Evolutionary conservation across 1,139 yeast genomes (phyloP).

Genomic region (Debaryomycetaceae sp.): DNA sequence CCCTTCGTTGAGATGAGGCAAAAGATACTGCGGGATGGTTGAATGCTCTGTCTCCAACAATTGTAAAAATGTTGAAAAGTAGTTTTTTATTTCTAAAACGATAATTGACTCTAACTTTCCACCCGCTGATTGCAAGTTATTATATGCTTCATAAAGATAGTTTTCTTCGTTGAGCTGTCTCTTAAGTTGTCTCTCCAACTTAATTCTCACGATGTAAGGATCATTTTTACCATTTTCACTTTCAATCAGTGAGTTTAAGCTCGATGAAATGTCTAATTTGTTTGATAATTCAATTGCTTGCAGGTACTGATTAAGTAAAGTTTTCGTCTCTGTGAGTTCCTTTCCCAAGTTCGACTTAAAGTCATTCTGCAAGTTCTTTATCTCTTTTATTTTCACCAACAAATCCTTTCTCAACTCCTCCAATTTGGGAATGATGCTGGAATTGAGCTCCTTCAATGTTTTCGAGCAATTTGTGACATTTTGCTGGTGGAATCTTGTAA

Average conservation of each 20-base stretch:
- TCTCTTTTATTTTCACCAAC: slow-evolving; percentile 81
- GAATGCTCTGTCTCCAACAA: slow-evolving; percentile 67
- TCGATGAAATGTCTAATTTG: slow-evolving; percentile 25
- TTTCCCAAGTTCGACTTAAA: slow-evolving; percentile 71
- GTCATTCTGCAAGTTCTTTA: slow-evolving; percentile 75
- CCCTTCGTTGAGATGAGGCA: slow-evolving; percentile 69
- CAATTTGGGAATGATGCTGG: slow-evolving; percentile 72
- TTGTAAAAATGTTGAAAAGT: slow-evolving; percentile 68
- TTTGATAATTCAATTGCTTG: slow-evolving; percentile 38
- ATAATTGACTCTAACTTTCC: slow-evolving; percentile 87
- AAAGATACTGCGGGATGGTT: slow-evolving; percentile 59
- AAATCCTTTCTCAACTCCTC: slow-evolving; percentile 84
- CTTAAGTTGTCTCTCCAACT: slow-evolving; percentile 72
- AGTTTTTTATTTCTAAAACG: slow-evolving; percentile 79
- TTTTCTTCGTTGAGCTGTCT: slow-evolving; percentile 81
- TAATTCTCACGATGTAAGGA: slow-evolving; percentile 74
- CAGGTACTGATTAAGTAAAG: slow-evolving; percentile 46
- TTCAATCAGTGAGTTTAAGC: slow-evolving; percentile 12
- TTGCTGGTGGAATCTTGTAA: slow-evolving; percentile 71
- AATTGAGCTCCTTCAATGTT: slow-evolving; percentile 68
- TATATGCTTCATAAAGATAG: slow-evolving; percentile 81
- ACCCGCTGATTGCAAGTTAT: slow-evolving; percentile 84
- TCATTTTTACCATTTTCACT: slow-evolving; percentile 55
- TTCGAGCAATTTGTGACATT: slow-evolving; percentile 65
- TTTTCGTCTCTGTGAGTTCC: slow-evolving; percentile 64